Base-by-base conservation (phyloP, 495 filamentous ascomycete genomes). In the Penicillium bovifimosum region DNA sequence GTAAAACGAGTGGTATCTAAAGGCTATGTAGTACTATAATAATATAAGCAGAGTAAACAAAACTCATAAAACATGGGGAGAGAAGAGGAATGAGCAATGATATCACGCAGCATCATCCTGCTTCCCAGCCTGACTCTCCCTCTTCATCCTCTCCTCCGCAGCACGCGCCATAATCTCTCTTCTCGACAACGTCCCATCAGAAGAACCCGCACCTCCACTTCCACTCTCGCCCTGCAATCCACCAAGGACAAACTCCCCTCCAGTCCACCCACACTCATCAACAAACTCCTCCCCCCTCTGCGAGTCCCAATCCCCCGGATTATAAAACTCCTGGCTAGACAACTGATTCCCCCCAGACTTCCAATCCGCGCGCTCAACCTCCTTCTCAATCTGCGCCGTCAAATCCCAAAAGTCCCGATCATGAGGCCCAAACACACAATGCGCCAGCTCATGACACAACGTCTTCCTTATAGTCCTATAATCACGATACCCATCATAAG, bases 361-460 rank as follows among this genome's bases (percentile, higher is more conserved):
- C 83, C 84, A 95, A 75, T 96, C 93, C 40, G 74, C 84, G 51
- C 59, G 66, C 47, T 86, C 87, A 26, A 96, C 91, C 78, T 96
- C 91, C 53, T 71, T 77, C 76, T 96, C 93, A 63, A 97, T 90
- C 75, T 84, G 75, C 55, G 81, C 79, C 50, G 84, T 91, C 70
- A 97, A 64, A 49, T 88, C 79, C 92, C 92, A 98, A 64, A 98
- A 98, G 10, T 84, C 67, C 11, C 82, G 71, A 68, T 96, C 90
- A 68, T 98, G 93, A 1, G 86, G 80, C 0, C 84, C 79, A 62
- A 83, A 84, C 9, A 95, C 90, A 61, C 91, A 96, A 68, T 98
- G 93, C 64, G 92, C 85, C 36, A 98, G 74, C 77, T 98, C 93
- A 65, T 98, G 93, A 62, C 91, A 96, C 27, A 97, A 76, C 59